Base-by-base conservation (phyloP, 306 rosid genomes). In the Glycine soja region DNA sequence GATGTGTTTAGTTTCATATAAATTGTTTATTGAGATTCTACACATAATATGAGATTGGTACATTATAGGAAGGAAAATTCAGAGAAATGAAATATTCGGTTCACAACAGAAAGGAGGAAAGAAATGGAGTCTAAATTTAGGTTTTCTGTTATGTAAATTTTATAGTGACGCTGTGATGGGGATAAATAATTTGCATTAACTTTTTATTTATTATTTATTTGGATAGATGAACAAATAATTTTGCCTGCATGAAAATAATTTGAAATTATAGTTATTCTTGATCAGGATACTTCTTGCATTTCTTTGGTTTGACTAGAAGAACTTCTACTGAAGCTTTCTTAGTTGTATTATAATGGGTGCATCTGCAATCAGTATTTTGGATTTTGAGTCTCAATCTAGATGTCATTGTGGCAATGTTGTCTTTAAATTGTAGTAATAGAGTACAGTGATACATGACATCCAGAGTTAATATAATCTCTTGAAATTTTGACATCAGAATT, bases 11-110 rank as follows among this genome's bases (percentile, higher is more conserved):
- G 62, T 71, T 70, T 71, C 11, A 8, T 74, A 53, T 10, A 46
- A 53, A 51, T 72, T 78, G 38, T 53, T 59, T 52, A 70, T 53
- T 59, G 62, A 54, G 18, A 72, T 48, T 13, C 47, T 24, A 52
- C 46, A 77, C 70, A 53, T 74, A 56, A 65, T 45, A 65, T 65
- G 71, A 73, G 72, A 34, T 72, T 78, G 80, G 24, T 38, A 75
- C 14, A 56, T 67, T 5, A 42, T 65, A 46, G 36, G 51, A 32
- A 61, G 42, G 77, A 38, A 45, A 52, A 4, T 12, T 72, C 7
- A 32, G 76, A 34, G 67, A 42, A 54, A 36, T 79, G 65, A 36
- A 65, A 8, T 65, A 54, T 78, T 56, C 40, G 8, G 3, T 50
- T 53, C 46, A 53, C 19, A 15, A 14, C 32, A 53, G 6, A 46